Evolutionary conservation across 495 filamentous ascomycete genomes (phyloP).

Genomic region (Cercophora samala): DNA sequence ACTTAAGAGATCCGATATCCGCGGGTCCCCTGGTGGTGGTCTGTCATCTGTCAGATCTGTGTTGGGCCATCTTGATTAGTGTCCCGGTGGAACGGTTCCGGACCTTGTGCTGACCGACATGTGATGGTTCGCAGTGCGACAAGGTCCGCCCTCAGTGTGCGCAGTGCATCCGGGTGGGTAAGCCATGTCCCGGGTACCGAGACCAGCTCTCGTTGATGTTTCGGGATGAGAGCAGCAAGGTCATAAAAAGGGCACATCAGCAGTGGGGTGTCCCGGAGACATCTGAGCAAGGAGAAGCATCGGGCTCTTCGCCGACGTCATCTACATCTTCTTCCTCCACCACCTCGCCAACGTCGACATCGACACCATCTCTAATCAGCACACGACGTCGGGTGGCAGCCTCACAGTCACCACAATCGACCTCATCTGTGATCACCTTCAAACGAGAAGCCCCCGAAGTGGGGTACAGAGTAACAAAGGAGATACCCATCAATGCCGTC

Average conservation of each 20-base stretch:
- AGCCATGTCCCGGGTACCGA: conserved; percentile 66
- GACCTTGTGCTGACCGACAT: conserved; percentile 3
- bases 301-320: conserved; percentile 32
- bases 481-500: conserved; percentile 30
- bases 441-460: not conserved
- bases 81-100: not conserved
- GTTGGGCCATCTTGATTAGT: not conserved
- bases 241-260: conserved; percentile 60
- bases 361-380: not conserved
- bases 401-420: conserved; percentile 16
- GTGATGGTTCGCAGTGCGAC: conserved; percentile 53
- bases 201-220: conserved; percentile 68
- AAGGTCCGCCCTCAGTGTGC: conserved; percentile 61
- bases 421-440: not conserved
- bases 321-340: conserved; percentile 14
- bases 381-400: conserved; percentile 11
- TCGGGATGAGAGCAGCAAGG: conserved; percentile 66
- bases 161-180: conserved; percentile 56
- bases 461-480: conserved; percentile 16
- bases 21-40: not conserved
- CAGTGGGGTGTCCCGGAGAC: conserved; percentile 42
- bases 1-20: not conserved
- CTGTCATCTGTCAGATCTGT: not conserved
- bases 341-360: not conserved
- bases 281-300: conserved; percentile 22